Percentiles rank a stretch among this genome's conserved stretches.
Evolutionary conservation across 148 eudicot genomes (phyloP).

Genomic region (Chenopodium formosanum): DNA sequence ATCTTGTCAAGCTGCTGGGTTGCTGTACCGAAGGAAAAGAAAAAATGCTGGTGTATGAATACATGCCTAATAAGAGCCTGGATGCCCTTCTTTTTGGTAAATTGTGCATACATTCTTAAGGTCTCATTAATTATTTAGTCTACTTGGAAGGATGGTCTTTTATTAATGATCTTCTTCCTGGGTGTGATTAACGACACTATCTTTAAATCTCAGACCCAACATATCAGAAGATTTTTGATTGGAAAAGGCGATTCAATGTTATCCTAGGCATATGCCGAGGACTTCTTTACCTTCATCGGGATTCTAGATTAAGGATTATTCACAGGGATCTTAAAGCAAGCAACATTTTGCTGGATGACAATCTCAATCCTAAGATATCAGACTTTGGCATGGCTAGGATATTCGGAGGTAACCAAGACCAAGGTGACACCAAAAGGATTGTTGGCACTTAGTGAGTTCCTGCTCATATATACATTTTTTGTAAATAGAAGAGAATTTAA

Average conservation of each 20-base stretch:
- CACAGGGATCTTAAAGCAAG: constrained; percentile 25
- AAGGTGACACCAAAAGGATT: constrained; percentile 32
- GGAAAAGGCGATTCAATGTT: not conserved
- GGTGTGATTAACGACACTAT: not conserved
- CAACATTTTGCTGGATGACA: not conserved
- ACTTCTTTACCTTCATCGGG: constrained; percentile 9
- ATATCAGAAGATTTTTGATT: not conserved
- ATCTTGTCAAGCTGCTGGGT: constrained; percentile 41
- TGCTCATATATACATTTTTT: not conserved
- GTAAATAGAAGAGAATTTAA: no score
- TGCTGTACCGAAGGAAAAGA: constrained; percentile 37
- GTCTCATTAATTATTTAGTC: not conserved
- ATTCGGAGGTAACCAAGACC: constrained; percentile 31
- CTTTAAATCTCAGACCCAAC: not conserved
- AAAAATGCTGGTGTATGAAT: constrained; percentile 41
- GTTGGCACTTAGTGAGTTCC: constrained; percentile 33
- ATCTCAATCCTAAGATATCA: constrained; percentile 31
- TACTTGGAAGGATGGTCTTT: not conserved
- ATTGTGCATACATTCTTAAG: not conserved
- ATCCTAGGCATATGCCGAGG: constrained; percentile 12
- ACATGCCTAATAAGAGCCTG: constrained; percentile 40
- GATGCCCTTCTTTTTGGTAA: constrained; percentile 40
- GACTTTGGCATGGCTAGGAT: constrained; percentile 48
- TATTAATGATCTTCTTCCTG: not conserved
- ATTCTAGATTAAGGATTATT: constrained; percentile 27